Evolutionary conservation across 179 eudicot genomes (phyloP), one percentile per base, ranked within the genome.

Genomic region (Amaranthus tricolor): DNA sequence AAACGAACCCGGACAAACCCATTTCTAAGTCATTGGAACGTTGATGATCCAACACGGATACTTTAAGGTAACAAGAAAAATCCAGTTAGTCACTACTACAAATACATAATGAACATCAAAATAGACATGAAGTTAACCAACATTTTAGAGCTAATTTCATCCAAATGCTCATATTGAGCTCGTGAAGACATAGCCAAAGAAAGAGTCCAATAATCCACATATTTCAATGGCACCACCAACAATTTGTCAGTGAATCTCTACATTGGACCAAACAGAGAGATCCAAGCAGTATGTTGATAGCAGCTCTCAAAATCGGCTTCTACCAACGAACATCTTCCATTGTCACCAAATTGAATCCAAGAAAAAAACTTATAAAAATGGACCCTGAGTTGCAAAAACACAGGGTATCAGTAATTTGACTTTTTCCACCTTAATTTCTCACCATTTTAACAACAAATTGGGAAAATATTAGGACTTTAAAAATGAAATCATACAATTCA

Each of bases 331-430:
- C 61, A 64, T 52, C 72, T 49, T 75, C 79, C 72, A 69, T 48
- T 79, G 54, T 70, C 78, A 74, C 74, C 74, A 68, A 53, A 74
- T 31, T 52, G 77, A 61, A 78, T 74, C 45, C 68, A 64, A 74
- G 6, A 56, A 65, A 56, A 40, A 13, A 10, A 53, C 19, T 12
- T 47, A 56, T 20, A 31, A 70, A 47, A 62, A 59, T 74, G 14
- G 60, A 57, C 74, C 82, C 82, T 79, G 74, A 24, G 70, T 79
- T 79, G 75, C 74, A 79, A 70, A 74, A 63, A 16, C 82, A 74
- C 82, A 79, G 74, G 82, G 70, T 57, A 79, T 53, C 61, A 79
- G 68, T 66, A 78, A 15, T 45, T 6, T 6, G 15, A 15, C 62
- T 24, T 62, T 6, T 56, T 19, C 24, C 51, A 68, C 31, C 48